Percentiles rank a stretch among this genome's conserved stretches.
Conservation (phyloP, 169 alveolate species). For the Plasmodium gaboni region DNA sequence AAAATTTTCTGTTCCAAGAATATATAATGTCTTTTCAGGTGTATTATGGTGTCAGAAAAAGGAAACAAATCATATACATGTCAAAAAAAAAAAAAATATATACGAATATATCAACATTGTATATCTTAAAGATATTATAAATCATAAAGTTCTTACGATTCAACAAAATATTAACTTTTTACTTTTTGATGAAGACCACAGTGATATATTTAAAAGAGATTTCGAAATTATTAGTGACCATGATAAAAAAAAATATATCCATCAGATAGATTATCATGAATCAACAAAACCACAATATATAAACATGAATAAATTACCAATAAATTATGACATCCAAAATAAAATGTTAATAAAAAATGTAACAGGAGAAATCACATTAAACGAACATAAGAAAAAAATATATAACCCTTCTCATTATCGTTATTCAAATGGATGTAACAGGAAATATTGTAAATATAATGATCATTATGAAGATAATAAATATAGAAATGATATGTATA, state of each 20-base stretch:
- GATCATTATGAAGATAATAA: slow-evolving; percentile 23
- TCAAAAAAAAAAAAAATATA: too few species aligned
- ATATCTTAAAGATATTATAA: too few species aligned
- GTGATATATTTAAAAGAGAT: slow-evolving; percentile 1
- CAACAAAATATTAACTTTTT: background rate
- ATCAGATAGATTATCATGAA: slow-evolving; percentile 6
- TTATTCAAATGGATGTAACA: slow-evolving; percentile 16
- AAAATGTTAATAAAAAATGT: background rate
- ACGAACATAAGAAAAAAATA: slow-evolving; percentile 8
- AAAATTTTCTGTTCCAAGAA: too few species aligned
- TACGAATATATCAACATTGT: too few species aligned
- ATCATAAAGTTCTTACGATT: too few species aligned
- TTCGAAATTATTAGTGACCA: background rate
- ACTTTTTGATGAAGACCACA: slow-evolving; percentile 4
- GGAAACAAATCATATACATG: too few species aligned
- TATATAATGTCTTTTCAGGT: too few species aligned
- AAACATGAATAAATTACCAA: background rate
- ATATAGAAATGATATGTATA: background rate
- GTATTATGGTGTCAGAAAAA: too few species aligned
- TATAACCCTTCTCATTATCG: slow-evolving; percentile 10
- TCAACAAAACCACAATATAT: background rate
- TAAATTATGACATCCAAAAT: background rate
- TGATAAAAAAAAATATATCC: slow-evolving; percentile 10
- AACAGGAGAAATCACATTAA: slow-evolving; percentile 1
- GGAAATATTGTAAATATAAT: background rate